Conservation (phyloP, 2,329 filamentous ascomycete species). For the Calonectria hongkongensis region DNA sequence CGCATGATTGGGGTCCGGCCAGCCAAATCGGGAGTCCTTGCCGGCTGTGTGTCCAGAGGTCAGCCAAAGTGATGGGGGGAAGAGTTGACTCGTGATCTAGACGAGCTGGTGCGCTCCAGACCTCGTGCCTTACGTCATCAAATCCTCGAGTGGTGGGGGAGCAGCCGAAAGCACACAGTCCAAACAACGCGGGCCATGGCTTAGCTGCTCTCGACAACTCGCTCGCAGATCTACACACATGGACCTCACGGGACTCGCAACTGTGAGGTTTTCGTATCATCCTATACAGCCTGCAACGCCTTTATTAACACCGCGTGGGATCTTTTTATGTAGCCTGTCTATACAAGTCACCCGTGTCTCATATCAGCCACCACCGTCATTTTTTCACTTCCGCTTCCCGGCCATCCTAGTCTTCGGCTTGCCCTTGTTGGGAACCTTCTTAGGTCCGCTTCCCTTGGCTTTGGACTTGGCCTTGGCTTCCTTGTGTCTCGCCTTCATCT, state of each 20-base stretch:
- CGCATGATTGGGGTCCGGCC: constrained; percentile 50
- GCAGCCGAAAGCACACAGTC: constrained; percentile 18
- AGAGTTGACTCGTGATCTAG: constrained; percentile 48
- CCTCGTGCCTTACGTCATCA: constrained; percentile 55
- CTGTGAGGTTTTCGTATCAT: neutral
- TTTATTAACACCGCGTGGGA: constrained; percentile 35
- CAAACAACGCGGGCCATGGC: constrained; percentile 30
- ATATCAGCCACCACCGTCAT: constrained; percentile 18
- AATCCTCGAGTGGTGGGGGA: constrained; percentile 26
- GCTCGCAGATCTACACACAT: constrained; percentile 11
- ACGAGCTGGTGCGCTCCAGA: constrained; percentile 35
- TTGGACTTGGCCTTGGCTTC: constrained; percentile 48
- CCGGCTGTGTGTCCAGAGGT: constrained; percentile 24
- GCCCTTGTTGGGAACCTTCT: constrained; percentile 49
- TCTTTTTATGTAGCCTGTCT: constrained; percentile 44
- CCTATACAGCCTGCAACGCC: constrained; percentile 25
- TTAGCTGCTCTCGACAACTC: constrained; percentile 24
- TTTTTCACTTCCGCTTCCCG: constrained; percentile 48
- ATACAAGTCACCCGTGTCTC: constrained; percentile 44
- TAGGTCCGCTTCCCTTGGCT: constrained; percentile 45
- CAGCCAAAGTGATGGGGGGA: constrained; percentile 27
- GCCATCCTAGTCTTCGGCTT: constrained; percentile 50
- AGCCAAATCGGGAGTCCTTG: constrained; percentile 26
- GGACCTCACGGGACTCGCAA: constrained; percentile 23
- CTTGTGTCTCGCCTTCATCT: constrained; percentile 55